Base-by-base conservation (phyloP, 352 stramenopile genomes). In the Phytopythium ostracodes region DNA sequence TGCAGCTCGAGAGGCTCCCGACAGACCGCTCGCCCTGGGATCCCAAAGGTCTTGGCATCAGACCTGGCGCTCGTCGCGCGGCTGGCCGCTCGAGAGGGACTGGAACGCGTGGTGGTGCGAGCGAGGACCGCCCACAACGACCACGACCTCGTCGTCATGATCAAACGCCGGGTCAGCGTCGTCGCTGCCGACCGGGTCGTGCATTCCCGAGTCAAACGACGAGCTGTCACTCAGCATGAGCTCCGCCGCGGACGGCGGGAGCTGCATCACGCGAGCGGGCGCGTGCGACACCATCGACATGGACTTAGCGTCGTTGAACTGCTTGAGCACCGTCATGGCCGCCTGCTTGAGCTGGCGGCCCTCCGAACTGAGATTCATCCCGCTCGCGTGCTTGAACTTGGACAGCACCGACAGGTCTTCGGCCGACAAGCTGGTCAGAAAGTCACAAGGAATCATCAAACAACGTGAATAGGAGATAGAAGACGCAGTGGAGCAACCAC, bases 361-460 rank as follows among this genome's bases (percentile, higher is more conserved):
- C 71, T 89, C 77, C 6, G 82, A 60, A 60, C 84, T 88, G 1
- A 89, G 66, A 35, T 85, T 85, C 51, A 72, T 71, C 53, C 72
- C 67, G 40, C 77, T 89, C 12, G 66, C 76, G 59, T 89, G 77
- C 56, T 88, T 88, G 63, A 88, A 88, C 52, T 80, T 78, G 35
- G 80, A 87, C 14, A 88, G 57, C 40, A 76, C 63, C 1, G 62
- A 69, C 42, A 89, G 29, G 22, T 89, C 74, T 14, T 82, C 70
- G 5, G 60, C 43, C 43, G 66, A 77, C 38, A 87, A 54, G 40
- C 76, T 85, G 36, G 20, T 36, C 15, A 10, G 31, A 24, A 8
- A 55, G 25, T n/a, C n/a, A n/a, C n/a, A n/a, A 60, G 55, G 1
- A 27, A 25, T 14, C 59, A 53, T 49, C 6, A 59, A 18, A 47